Percentiles rank a stretch among this genome's conserved stretches.
Evolutionary conservation across 192 early-diverging fungal species (phyloP).

Genomic region (Coemansia sp.): DNA sequence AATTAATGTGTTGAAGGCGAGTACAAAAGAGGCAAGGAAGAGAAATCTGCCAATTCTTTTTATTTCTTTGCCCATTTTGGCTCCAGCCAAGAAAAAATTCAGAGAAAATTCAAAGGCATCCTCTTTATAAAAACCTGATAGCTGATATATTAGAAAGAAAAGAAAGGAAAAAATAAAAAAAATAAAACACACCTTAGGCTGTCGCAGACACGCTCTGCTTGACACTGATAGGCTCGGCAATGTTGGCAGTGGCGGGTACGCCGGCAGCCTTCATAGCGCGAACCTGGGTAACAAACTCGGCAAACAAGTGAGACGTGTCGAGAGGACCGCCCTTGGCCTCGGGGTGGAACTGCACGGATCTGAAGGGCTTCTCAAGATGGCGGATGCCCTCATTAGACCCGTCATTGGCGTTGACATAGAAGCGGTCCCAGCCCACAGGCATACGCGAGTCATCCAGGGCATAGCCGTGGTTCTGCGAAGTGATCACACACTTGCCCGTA

Average conservation of each 20-base stretch:
- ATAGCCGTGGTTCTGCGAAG: conserved; percentile 99
- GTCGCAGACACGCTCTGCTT: conserved; percentile 5
- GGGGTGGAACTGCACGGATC: conserved; percentile 99
- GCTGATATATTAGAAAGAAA: not conserved
- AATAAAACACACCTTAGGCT: not conserved
- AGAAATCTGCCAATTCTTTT: not conserved
- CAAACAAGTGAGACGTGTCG: conserved; percentile 97
- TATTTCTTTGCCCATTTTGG: too few species aligned
- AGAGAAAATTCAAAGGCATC: too few species aligned
- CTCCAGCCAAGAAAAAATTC: too few species aligned
- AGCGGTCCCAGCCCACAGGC: conserved; percentile 64
- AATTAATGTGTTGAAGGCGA: too few species aligned
- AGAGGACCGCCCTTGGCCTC: conserved; percentile 95
- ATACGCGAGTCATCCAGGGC: conserved; percentile 85
- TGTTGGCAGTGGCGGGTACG: not conserved
- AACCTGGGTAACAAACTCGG: conserved; percentile 89
- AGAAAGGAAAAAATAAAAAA: not conserved
- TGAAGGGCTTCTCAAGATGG: conserved; percentile 86
- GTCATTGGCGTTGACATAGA: conserved; percentile 99
- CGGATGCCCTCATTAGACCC: conserved; percentile 98
- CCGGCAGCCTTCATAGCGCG: conserved; percentile 53
- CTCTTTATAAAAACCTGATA: too few species aligned
- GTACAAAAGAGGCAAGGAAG: not conserved
- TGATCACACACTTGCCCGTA: conserved; percentile 97
- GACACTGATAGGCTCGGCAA: not conserved